Conservation (phyloP, 345 rosid genomes). For the Capsella bursapastoris region DNA sequence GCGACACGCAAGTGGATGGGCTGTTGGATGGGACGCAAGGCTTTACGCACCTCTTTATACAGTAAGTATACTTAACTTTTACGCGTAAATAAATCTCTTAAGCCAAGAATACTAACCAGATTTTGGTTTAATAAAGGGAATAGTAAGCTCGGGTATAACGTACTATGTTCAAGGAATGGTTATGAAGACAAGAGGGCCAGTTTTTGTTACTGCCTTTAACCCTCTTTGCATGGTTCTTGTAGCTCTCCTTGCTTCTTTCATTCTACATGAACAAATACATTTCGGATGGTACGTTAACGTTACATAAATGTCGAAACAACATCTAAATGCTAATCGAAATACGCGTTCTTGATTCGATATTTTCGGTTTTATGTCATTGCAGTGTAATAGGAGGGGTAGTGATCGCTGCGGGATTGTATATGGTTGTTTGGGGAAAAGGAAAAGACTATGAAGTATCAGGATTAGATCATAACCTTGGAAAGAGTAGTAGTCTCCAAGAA, state of each 20-base stretch:
- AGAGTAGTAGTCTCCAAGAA: slow-evolving; percentile 39
- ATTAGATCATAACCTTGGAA: not conserved
- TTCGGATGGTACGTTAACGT: slow-evolving; percentile 59
- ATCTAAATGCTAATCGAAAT: not conserved
- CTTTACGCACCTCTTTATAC: slow-evolving; percentile 73
- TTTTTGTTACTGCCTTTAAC: slow-evolving; percentile 79
- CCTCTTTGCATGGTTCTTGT: slow-evolving; percentile 81
- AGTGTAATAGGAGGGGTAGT: slow-evolving; percentile 69
- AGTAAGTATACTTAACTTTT: slow-evolving; percentile 34
- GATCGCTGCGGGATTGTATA: slow-evolving; percentile 63
- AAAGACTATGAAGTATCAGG: slow-evolving; percentile 51
- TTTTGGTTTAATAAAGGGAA: slow-evolving; percentile 47
- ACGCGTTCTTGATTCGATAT: not conserved
- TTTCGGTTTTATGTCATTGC: not conserved
- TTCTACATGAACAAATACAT: slow-evolving; percentile 67
- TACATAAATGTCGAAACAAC: not conserved
- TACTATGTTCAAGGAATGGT: slow-evolving; percentile 82
- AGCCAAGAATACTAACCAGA: not conserved
- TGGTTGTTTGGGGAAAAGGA: slow-evolving; percentile 71
- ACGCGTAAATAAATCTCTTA: not conserved
- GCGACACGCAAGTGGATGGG: slow-evolving; percentile 62
- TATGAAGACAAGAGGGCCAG: slow-evolving; percentile 74
- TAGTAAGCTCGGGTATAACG: slow-evolving; percentile 69
- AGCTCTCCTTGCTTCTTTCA: slow-evolving; percentile 56
- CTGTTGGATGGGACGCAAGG: slow-evolving; percentile 70